Percentiles rank a stretch among this genome's conserved stretches.
Conservation (phyloP, 164 flowering plant genomes). For the Sextonia rubra region DNA sequence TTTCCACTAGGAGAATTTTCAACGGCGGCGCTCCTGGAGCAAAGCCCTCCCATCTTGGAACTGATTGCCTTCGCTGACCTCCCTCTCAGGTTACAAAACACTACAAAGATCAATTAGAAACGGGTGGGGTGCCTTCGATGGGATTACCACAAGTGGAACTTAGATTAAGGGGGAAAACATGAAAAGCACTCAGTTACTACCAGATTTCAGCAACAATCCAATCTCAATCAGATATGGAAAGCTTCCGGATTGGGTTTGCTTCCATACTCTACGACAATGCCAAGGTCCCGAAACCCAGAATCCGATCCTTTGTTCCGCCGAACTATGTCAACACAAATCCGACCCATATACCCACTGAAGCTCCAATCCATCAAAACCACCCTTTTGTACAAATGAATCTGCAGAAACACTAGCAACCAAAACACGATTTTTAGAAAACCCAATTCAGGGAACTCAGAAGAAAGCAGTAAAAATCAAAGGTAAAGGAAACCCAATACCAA, state of each 20-base stretch:
- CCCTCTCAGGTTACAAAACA: background rate
- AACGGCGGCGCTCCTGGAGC: constrained; percentile 66
- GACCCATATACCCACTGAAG: background rate
- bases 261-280: background rate
- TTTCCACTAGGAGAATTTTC: constrained; percentile 46
- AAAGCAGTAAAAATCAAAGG: background rate
- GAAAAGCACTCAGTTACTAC: background rate
- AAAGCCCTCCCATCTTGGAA: constrained; percentile 72
- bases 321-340: background rate
- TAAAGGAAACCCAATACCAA: background rate
- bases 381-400: background rate
- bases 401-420: background rate
- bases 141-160: background rate
- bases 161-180: background rate
- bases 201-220: background rate
- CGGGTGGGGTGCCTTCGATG: background rate
- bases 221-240: background rate
- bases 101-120: background rate
- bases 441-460: background rate
- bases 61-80: background rate
- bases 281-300: background rate
- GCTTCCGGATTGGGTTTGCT: background rate
- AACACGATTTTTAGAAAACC: constrained; percentile 1
- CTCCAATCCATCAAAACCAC: constrained; percentile 3
- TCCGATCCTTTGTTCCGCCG: background rate